phyloP scores from a whole-genome alignment of 371 early-diverging fungal genomes.

The Mucor mucedo region DNA sequence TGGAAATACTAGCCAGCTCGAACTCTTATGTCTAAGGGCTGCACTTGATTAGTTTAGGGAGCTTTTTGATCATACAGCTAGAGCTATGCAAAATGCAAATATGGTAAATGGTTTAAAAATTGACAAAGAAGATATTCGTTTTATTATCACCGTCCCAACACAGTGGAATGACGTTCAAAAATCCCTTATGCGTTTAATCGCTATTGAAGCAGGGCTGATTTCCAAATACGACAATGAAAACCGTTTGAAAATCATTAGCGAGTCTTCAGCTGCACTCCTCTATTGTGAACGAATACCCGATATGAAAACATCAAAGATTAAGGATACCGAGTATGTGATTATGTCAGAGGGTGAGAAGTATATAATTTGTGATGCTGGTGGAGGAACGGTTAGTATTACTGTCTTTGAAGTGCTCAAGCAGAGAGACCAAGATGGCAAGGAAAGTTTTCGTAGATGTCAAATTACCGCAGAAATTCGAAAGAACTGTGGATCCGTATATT shows the following conservation, averaged over 20 bases:
- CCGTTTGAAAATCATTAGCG: constrained; percentile 45
- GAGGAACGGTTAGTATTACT: constrained; percentile 50
- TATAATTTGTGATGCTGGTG: constrained; percentile 25
- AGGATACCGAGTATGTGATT: too few species aligned
- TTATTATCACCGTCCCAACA: constrained; percentile 46
- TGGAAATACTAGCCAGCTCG: constrained; percentile 3
- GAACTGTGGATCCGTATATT: constrained; percentile 23
- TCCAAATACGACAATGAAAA: constrained; percentile 41
- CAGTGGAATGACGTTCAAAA: constrained; percentile 53
- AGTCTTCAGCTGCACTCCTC: constrained; percentile 50
- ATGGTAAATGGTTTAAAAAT: too few species aligned
- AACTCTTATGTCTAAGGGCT: constrained; percentile 5
- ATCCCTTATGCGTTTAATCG: constrained; percentile 44
- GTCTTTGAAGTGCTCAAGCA: constrained; percentile 6
- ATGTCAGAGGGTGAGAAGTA: background rate
- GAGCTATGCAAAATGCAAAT: background rate
- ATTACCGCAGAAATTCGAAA: constrained; percentile 15
- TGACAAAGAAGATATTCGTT: constrained; percentile 13
- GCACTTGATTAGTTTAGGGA: constrained; percentile 18
- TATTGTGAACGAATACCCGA: constrained; percentile 41
- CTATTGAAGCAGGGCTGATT: constrained; percentile 47
- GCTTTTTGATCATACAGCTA: constrained; percentile 9
- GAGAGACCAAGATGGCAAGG: background rate
- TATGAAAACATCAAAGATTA: too few species aligned
- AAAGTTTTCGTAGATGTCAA: constrained; percentile 21